Evolutionary conservation across 176 grass and related monocot species (phyloP).

Genomic region (Avena atlantica): DNA sequence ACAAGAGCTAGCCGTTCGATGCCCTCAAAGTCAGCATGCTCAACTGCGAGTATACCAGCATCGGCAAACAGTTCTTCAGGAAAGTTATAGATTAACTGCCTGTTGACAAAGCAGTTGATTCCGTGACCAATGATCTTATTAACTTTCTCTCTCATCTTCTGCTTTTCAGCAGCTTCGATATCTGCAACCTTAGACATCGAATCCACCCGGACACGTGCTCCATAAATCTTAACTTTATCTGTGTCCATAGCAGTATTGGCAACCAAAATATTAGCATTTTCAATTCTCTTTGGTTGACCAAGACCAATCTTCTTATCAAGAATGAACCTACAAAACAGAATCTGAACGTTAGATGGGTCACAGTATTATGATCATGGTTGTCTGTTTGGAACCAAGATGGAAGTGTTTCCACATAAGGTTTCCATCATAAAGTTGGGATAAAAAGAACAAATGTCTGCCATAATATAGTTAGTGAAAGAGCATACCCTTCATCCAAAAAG

Average conservation of each 20-base stretch:
- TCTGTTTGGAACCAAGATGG: neutral
- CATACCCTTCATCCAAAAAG: constrained; percentile 97
- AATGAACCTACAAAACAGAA: constrained; percentile 72
- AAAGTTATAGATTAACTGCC: constrained; percentile 97
- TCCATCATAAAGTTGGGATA: neutral
- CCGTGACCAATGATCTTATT: constrained; percentile 93
- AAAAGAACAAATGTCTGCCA: neutral
- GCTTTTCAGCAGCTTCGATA: constrained; percentile 93
- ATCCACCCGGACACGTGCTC: constrained; percentile 91
- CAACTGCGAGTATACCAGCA: constrained; percentile 86
- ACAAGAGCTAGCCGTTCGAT: constrained; percentile 91
- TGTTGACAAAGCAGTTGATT: constrained; percentile 94
- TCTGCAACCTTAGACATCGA: constrained; percentile 94
- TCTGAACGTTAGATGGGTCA: neutral
- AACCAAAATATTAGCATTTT: constrained; percentile 96
- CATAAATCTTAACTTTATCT: constrained; percentile 98
- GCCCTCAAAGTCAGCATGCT: constrained; percentile 98
- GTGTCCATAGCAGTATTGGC: constrained; percentile 99
- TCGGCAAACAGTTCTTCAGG: constrained; percentile 99
- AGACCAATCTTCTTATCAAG: constrained; percentile 99
- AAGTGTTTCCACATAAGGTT: neutral
- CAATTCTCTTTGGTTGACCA: constrained; percentile 91
- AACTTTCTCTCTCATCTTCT: constrained; percentile 98
- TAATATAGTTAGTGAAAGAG: constrained; percentile 24
- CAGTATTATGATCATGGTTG: neutral